A percentile compares a stretch with the other conserved stretches of the same genome.
These are phyloP conservation scores for Yarrowia sp. DNA, from an alignment of 805 yeast species.

Conservation along the genomic window DNA sequence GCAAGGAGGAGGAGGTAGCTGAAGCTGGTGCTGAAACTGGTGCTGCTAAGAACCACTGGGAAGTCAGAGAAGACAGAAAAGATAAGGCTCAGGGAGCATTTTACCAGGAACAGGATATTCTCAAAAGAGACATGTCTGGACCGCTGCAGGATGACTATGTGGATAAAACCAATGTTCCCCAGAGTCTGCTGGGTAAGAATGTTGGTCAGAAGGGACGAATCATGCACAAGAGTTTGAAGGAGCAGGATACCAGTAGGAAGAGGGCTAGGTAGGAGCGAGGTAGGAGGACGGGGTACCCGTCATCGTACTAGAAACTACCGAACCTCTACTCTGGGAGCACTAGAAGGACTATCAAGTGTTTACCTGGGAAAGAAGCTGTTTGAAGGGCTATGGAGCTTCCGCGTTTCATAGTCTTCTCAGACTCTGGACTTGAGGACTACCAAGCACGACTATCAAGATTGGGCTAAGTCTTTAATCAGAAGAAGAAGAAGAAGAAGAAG, in stretches of 20 bases:
- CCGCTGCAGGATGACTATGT: constrained; percentile 33
- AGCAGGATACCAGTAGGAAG: constrained; percentile 36
- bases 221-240: constrained; percentile 33
- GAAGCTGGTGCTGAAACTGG: constrained; percentile 23
- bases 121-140: constrained; percentile 14
- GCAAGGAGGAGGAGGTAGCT: constrained; percentile 31
- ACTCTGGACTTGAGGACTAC: too few species aligned
- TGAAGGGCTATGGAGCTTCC: too few species aligned
- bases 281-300: too few species aligned
- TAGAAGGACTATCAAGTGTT: too few species aligned
- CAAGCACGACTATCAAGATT: too few species aligned
- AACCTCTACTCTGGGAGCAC: too few species aligned
- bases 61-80: constrained; percentile 21
- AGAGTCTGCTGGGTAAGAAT: constrained; percentile 33
- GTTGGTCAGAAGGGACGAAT: constrained; percentile 38
- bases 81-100: constrained; percentile 39
- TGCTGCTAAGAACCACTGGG: constrained; percentile 29
- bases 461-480: too few species aligned
- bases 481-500: too few species aligned
- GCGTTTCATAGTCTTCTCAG: too few species aligned
- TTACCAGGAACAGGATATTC: constrained; percentile 37
- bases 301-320: too few species aligned
- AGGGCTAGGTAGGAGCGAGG: neutral
- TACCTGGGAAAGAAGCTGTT: too few species aligned
- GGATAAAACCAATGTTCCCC: constrained; percentile 35